Conservation (phyloP, 805 yeast species). For the Yarrowia porcina region DNA sequence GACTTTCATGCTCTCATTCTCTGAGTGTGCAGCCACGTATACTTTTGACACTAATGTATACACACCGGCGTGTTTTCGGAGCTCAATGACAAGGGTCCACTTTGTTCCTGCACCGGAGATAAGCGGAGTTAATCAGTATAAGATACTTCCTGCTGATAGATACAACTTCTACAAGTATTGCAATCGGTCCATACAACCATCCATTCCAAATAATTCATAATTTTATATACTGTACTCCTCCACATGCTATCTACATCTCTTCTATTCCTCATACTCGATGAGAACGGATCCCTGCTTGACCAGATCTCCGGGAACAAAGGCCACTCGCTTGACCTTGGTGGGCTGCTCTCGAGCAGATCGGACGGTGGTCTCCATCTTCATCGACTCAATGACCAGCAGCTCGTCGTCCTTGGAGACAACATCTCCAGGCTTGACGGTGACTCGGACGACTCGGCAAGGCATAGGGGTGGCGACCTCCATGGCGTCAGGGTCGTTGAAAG, state of each 20-base stretch:
- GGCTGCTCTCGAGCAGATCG: constrained; percentile 33
- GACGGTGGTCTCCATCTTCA: constrained; percentile 40
- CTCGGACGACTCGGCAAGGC: constrained; percentile 37
- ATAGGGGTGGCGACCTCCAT: constrained; percentile 99
- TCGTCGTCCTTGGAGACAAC: constrained; percentile 35
- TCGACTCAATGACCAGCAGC: constrained; percentile 35
- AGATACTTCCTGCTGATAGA: no score
- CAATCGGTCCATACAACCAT: no score
- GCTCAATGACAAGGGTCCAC: neutral
- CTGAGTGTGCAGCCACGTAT: neutral
- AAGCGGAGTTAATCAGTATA: no score
- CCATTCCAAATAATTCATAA: constrained; percentile 2
- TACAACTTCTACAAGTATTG: no score
- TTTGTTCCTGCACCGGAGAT: no score
- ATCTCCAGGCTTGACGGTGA: constrained; percentile 33
- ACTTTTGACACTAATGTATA: neutral
- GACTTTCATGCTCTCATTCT: no score
- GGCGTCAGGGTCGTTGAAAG: constrained; percentile 97
- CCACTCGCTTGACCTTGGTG: constrained; percentile 34
- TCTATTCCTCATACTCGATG: constrained; percentile 35
- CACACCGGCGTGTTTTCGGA: neutral
- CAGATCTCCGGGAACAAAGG: constrained; percentile 35
- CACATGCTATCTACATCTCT: constrained; percentile 18
- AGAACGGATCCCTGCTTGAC: constrained; percentile 37
- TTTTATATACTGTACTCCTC: constrained; percentile 20